Base-by-base conservation (phyloP, 2,329 filamentous ascomycete genomes). In the Diaporthe sp. region DNA sequence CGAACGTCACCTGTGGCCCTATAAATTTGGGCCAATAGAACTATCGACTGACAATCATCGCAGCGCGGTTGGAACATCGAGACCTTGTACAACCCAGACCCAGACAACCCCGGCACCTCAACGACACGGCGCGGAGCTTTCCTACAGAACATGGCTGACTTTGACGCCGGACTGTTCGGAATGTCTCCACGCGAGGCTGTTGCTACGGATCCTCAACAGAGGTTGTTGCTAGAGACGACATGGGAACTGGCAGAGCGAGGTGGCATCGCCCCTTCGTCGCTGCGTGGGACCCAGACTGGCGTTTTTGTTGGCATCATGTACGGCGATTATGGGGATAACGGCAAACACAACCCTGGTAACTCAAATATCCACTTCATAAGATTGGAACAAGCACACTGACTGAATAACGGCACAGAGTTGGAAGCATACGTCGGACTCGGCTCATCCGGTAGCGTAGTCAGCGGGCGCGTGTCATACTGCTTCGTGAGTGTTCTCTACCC, bases 121-220 rank as follows among this genome's bases (percentile, higher is more conserved):
- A 68, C 27, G 8, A 56, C 68, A 6, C 27, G 22, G n/a, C 55
- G 58, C 27, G 73, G 55, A 4, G 70, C 37, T 8, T 72, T 72
- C 9, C 65, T 75, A 6, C 13, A 63, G 35, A 42, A 75, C 32
- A 55, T 71, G 25, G 71, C 75, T 4, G n/a, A 70, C 39, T 75
- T 76, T 35, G 73, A 79, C 1, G 74, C 79, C 42, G 79, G 80
- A 3, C 82, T 84, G 53, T 76, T 80, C 70, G 75, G 76, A 15
- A 79, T 80, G 59, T 76, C 76, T 2, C 75, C 77, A 15, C 42
- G 71, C 0, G 78, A 80, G 56, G 78, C 78, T 50, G 73, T 76
- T 42, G 61, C 73, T 17, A 78, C 79, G 63, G 71, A 73, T 35
- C 71, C 65, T 1, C 71, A 73, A 19, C 74, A 70, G 71, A 30